phyloP scores from a whole-genome alignment of 257 asterid species.

The Solanum lignicaule region DNA sequence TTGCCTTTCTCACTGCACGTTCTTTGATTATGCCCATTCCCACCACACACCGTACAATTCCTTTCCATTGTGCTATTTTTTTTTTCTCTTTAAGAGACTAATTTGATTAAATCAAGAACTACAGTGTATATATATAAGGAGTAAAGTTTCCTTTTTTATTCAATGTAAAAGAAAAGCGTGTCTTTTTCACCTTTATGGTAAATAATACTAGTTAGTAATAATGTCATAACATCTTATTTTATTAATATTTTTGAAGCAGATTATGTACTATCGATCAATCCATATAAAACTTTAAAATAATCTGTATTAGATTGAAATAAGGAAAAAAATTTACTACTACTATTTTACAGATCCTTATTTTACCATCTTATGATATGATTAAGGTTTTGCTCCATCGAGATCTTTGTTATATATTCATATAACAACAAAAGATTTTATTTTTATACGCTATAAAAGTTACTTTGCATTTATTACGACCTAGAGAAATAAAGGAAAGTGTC shows the following conservation, averaged over 20 bases:
- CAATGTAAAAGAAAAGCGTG: not conserved
- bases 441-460: not conserved
- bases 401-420: not conserved
- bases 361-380: not conserved
- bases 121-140: not conserved
- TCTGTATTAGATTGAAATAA: not conserved
- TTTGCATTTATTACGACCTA: not conserved
- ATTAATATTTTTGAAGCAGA: not conserved
- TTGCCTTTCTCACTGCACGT: not conserved
- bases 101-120: not conserved
- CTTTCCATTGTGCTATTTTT: not conserved
- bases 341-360: not conserved
- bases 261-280: not conserved
- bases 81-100: not conserved
- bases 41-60: not conserved
- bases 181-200: not conserved
- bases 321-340: not conserved
- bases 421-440: not conserved
- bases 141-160: not conserved
- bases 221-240: not conserved
- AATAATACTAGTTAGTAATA: not conserved
- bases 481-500: not conserved
- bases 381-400: not conserved
- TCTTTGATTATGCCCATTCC: not conserved
- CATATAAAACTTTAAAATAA: not conserved